phyloP scores from a whole-genome alignment of 2,329 filamentous ascomycete genomes.

The Phaeosphaeriaceae sp. region DNA sequence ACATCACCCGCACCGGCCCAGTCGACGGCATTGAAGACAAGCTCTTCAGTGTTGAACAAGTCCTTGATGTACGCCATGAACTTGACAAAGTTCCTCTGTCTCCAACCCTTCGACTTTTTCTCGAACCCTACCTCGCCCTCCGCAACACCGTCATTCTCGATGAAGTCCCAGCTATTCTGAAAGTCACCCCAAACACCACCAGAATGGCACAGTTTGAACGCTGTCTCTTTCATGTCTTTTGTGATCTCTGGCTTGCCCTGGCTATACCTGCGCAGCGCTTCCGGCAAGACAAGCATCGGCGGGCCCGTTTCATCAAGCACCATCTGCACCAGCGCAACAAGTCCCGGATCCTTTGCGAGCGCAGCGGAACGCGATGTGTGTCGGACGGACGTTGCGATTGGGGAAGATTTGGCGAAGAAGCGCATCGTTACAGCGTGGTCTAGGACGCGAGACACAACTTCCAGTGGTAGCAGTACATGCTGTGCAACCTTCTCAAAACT shows the following conservation, averaged over 20 bases:
- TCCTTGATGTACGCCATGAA: conserved; percentile 46
- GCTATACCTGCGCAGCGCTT: conserved; percentile 35
- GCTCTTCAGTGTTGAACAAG: conserved; percentile 34
- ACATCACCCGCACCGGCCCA: conserved; percentile 33
- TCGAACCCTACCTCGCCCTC: conserved; percentile 19
- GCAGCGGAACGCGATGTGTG: conserved; percentile 41
- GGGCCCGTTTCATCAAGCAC: conserved; percentile 33
- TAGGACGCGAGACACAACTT: conserved; percentile 39
- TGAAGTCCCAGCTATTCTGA: conserved; percentile 35
- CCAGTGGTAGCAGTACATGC: conserved; percentile 32
- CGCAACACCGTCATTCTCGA: conserved; percentile 38
- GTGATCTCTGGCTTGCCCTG: conserved; percentile 31
- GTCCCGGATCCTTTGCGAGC: conserved; percentile 30
- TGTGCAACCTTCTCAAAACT: conserved; percentile 43
- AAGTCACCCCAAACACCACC: conserved; percentile 33
- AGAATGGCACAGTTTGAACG: conserved; percentile 38
- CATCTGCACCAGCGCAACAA: conserved; percentile 34
- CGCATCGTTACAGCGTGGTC: conserved; percentile 45
- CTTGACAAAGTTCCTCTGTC: conserved; percentile 37
- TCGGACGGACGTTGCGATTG: conserved; percentile 18
- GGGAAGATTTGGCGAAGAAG: conserved; percentile 40
- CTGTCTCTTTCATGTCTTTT: conserved; percentile 31
- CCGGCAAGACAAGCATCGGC: conserved; percentile 37
- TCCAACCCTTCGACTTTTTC: conserved; percentile 35
- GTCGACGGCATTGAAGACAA: conserved; percentile 33